Base-by-base conservation (phyloP, 2,329 filamentous ascomycete species). In the Pseudogymnoascus sp. region DNA sequence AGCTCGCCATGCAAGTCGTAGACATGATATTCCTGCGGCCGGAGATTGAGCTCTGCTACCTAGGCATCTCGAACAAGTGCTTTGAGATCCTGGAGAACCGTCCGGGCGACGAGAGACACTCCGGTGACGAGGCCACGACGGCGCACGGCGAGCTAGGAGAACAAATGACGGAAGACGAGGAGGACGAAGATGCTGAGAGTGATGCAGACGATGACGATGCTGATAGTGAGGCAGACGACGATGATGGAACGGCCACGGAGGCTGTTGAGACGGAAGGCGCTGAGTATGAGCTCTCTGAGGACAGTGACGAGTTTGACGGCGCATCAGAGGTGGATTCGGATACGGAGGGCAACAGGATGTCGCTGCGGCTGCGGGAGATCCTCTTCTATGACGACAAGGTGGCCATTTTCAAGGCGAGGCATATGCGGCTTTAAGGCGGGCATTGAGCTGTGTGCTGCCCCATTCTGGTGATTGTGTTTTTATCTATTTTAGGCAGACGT, bases 311-410 rank as follows among this genome's bases (percentile, higher is more conserved):
- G 4, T 79, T 80, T 60, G 72, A 78, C 67, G 79, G 81, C 37
- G 41, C 19, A 2, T 45, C 41, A 14, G 41, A 45, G 41, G 41
- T 45, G 10, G 41, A 45, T 45, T 81, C 81, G 19, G 77, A 78
- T 5, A 76, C 79, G 37, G 71, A 69, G 21, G 69, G 70, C 14
- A 74, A 78, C 41, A 76, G 74, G 62, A 72, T 75, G 31, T 77
- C 81, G 69, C 80, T 93, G 65, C 81, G 85, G 63, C 77, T 93
- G 68, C 80, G 89, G 66, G 90, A 93, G 78, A 93, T 95, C 67
- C 75, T 93, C 67, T 93, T 92, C 75, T 93, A 92, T 71, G 90
- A 93, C 73, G 90, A 93, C 73, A 90, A 91, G 75, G 85, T 92
- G 62, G 86, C 88, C 28, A 87, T 93, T 65, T 93, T 93, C 77